Base-by-base conservation (phyloP, 2,329 filamentous ascomycete genomes). In the Alternaria metachromatica region DNA sequence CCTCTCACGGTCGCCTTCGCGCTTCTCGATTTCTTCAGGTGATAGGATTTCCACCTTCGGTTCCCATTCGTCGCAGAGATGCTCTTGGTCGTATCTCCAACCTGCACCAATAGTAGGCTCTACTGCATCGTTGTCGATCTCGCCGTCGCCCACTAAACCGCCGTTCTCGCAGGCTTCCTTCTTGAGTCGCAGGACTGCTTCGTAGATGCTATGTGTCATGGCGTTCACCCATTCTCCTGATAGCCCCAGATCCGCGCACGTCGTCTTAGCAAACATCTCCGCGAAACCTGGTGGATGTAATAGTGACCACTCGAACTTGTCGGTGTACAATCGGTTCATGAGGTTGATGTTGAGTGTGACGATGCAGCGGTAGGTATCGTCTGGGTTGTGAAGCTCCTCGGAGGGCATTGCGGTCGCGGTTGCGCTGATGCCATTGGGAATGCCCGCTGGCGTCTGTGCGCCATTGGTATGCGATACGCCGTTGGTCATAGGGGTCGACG, bases 281-380 rank as follows among this genome's bases (percentile, higher is more conserved):
- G 96, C 93, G 45, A 95, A 94, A 21, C 95, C 95, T 2, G 94
- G 92, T 3, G 94, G 94, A 74, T 98, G 94, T 18, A 97, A 85
- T 20, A 99, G 84, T 6, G 95, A 98, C 95, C 95, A 98, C 79
- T 98, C 95, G 68, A 99, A 98, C 76, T 94, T 97, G 84, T 99
- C 96, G 4, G 93, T 96, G 80, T 97, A 98, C 12, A 98, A 87
- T 72, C 92, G 90, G 60, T 96, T 97, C 57, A 94, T 90, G 21
- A 98, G 86, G 76, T 97, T 97, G 74, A 99, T 92, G 77, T 92
- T 97, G 48, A 99, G 84, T 48, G 89, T 92, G 70, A 99, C 90
- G 72, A 98, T 91, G 78, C 96, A 98, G 53, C 96, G 90, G 80
- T 98, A 97, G 3, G 93, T 94, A 79, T 98, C 95, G 76, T 97